Evolutionary conservation across 176 grass and related monocot genomes (phyloP), one percentile per base, ranked within the genome.

Genomic region (Oryza rufipogon): DNA sequence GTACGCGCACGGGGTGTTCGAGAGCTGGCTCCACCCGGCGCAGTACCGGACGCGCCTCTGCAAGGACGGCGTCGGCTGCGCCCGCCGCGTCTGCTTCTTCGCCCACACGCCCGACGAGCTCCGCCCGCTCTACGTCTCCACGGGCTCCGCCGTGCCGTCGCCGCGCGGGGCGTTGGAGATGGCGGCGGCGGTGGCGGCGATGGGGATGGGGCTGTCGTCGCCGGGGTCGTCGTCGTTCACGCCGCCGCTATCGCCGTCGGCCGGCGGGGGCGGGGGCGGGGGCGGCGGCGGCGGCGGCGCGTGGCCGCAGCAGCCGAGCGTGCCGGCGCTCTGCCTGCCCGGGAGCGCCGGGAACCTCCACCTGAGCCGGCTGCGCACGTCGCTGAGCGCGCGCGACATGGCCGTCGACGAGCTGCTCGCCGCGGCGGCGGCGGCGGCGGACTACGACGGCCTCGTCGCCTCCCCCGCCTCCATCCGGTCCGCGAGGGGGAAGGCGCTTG

Each of bases 1-100:
- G 83, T 95, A 95, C 26, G 93, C 93, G 49, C 93, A 95, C 79
- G 93, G 93, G 83, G 93, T 95, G 90, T 95, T 95, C 68, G 93
- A 95, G 90, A 90, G 90, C 64, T 95, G 90, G 93, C 93, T 95
- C 74, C 93, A 95, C 87, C 93, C 93, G 69, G 93, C 93, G 46
- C 93, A 95, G 88, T 95, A 95, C 75, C 70, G 93, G 76, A 95
- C 90, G 17, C 65, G 93, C 3, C 80, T 92, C 11, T 95, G 93
- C 75, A 95, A 95, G 88, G 93, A 95, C 28, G 93, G 89, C 56
- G 75, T 80, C 26, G 86, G 41, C 1, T 95, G 93, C 72, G 77
- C 83, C 11, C 90, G 93, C 8, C 93, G 93, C 52, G 93, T 95
- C 76, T 95, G 93, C 81, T 95, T 95, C 88, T 95, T 95, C 70